phyloP scores from a whole-genome alignment of 305 asterid species.

The Galium porrigens region DNA sequence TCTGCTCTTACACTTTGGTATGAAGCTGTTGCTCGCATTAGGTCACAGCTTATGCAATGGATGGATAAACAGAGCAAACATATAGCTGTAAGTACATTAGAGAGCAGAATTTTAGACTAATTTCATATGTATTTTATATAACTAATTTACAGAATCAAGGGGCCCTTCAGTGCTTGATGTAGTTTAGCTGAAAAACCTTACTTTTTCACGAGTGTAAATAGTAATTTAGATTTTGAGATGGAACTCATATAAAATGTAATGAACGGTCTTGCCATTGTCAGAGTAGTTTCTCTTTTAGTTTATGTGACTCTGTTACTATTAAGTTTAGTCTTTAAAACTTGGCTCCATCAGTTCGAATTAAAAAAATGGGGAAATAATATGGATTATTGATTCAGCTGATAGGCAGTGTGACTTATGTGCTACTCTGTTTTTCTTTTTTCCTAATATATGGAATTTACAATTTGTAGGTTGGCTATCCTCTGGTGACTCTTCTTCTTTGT shows the following conservation, averaged over 20 bases:
- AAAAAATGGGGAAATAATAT: neutral
- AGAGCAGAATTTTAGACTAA: neutral
- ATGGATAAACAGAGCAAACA: constrained; percentile 99
- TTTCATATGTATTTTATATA: too few relatives aligned
- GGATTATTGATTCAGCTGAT: neutral
- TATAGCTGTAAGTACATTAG: constrained; percentile 55
- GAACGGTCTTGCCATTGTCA: neutral
- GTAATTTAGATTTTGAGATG: neutral
- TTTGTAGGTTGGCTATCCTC: constrained; percentile 81
- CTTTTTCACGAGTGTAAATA: neutral
- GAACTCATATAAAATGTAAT: neutral
- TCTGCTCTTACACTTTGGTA: constrained; percentile 95
- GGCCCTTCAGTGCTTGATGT: neutral
- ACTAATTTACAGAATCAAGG: neutral
- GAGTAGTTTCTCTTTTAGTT: neutral
- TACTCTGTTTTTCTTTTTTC: neutral
- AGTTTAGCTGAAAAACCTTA: neutral
- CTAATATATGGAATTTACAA: neutral
- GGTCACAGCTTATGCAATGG: constrained; percentile 86
- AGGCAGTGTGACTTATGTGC: neutral
- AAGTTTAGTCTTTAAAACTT: neutral
- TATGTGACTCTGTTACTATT: neutral
- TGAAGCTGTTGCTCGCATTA: constrained; percentile 94
- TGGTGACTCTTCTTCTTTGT: constrained; percentile 95
- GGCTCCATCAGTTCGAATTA: neutral